Evolutionary conservation across 129 eudicot genomes (phyloP).

Genomic region (Flaveria brownii): DNA sequence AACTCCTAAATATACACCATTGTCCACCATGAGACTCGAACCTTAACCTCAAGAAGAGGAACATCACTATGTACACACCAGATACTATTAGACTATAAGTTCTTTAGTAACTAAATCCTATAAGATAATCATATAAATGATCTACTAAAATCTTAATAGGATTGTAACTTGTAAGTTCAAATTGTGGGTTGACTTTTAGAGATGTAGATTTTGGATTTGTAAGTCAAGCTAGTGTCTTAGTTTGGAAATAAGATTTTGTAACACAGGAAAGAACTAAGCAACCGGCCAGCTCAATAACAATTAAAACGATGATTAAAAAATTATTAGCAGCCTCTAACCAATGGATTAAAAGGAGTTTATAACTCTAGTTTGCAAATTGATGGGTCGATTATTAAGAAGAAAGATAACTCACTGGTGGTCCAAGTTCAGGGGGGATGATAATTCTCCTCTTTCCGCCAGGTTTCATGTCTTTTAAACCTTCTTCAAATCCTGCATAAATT

Average conservation of each 20-base stretch:
- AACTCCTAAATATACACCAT: too few relatives aligned
- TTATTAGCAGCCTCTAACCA: not conserved
- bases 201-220: not conserved
- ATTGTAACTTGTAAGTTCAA: not conserved
- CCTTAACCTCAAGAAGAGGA: too few relatives aligned
- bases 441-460: conserved; percentile 98
- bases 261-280: not conserved
- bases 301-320: not conserved
- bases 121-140: not conserved
- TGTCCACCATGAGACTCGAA: too few relatives aligned
- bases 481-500: conserved; percentile 75
- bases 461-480: conserved; percentile 93
- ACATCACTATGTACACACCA: too few relatives aligned
- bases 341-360: not conserved
- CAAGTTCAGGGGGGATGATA: conserved; percentile 96
- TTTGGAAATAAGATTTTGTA: conserved; percentile 3
- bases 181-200: conserved; percentile 8
- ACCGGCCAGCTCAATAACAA: not conserved
- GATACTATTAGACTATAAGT: too few relatives aligned
- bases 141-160: not conserved
- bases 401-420: conserved; percentile 87
- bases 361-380: not conserved
- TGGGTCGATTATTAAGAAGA: not conserved
- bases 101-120: not conserved
- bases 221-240: conserved; percentile 18